Evolutionary conservation across 75 land plant species (phyloP).

Genomic region (Selaginella moellendorffii): DNA sequence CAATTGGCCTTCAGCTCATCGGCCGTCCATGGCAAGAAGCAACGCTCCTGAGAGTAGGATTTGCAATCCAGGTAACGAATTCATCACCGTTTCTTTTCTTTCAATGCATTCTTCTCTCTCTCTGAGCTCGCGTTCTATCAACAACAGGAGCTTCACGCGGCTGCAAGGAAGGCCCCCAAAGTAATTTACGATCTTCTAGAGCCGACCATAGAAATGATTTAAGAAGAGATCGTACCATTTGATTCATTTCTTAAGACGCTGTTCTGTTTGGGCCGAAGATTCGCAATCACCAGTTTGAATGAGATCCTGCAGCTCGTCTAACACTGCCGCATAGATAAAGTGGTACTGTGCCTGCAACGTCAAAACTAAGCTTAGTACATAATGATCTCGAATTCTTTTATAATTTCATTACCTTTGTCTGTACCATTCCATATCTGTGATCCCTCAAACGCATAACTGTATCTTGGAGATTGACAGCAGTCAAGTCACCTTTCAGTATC

Average conservation of each 20-base stretch:
- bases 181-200: slow-evolving; percentile 2
- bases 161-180: background rate
- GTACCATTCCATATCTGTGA: slow-evolving; percentile 87
- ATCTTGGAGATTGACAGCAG: slow-evolving; percentile 49
- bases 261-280: too few relatives aligned
- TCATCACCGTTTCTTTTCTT: background rate
- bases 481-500: slow-evolving; percentile 62
- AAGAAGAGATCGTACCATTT: too few relatives aligned
- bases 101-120: background rate
- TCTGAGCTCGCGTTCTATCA: background rate
- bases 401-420: slow-evolving; percentile 42
- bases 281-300: too few relatives aligned
- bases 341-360: slow-evolving; percentile 55
- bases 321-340: slow-evolving; percentile 54
- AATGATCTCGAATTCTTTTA: background rate
- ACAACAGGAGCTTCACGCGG: slow-evolving; percentile 2
- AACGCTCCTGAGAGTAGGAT: background rate
- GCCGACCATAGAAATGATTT: too few relatives aligned
- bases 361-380: background rate
- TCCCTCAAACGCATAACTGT: slow-evolving; percentile 53
- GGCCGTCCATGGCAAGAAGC: slow-evolving; percentile 10
- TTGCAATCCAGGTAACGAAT: slow-evolving; percentile 3
- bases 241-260: too few relatives aligned
- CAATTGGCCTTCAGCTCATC: slow-evolving; percentile 6
- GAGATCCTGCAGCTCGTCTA: slow-evolving; percentile 69